Evolutionary conservation across 768 basidiomycete genomes (phyloP).

Genomic region (Xerocomellus amylosporus): DNA sequence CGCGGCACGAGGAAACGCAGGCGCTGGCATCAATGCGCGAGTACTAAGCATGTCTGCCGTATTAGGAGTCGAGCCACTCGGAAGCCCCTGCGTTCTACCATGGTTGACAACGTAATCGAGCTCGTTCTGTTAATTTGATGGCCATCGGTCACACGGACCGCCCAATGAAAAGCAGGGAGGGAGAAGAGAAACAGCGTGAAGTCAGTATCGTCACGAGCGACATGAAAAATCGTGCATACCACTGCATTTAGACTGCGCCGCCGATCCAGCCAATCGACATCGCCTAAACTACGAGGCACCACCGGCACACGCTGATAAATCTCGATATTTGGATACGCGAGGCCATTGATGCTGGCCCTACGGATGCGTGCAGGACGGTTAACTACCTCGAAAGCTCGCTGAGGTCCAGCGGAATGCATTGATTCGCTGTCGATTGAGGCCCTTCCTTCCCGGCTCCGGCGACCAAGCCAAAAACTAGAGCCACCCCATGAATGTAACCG

Average conservation of each 20-base stretch:
- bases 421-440: constrained; percentile 40
- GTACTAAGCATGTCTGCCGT: constrained; percentile 50
- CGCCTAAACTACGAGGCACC: constrained; percentile 55
- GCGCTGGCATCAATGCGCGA: constrained; percentile 34
- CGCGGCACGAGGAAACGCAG: constrained; percentile 21
- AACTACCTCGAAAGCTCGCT: constrained; percentile 46
- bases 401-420: constrained; percentile 33
- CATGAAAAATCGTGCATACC: constrained; percentile 43
- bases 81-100: constrained; percentile 38
- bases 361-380: constrained; percentile 51
- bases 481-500: constrained; percentile 40
- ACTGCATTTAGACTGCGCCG: constrained; percentile 68
- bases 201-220: constrained; percentile 22
- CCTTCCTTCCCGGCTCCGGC: constrained; percentile 36
- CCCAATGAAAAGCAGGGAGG: constrained; percentile 1
- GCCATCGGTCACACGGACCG: constrained; percentile 3
- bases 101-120: constrained; percentile 68
- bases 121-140: constrained; percentile 52
- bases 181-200: constrained; percentile 8
- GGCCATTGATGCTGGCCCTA: constrained; percentile 48
- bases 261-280: constrained; percentile 76
- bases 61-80: constrained; percentile 47
- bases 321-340: constrained; percentile 43
- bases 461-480: constrained; percentile 36
- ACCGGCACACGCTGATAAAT: constrained; percentile 44